Evolutionary conservation across 2,329 filamentous ascomycete species (phyloP).

Genomic region (Penicillium sp.): DNA sequence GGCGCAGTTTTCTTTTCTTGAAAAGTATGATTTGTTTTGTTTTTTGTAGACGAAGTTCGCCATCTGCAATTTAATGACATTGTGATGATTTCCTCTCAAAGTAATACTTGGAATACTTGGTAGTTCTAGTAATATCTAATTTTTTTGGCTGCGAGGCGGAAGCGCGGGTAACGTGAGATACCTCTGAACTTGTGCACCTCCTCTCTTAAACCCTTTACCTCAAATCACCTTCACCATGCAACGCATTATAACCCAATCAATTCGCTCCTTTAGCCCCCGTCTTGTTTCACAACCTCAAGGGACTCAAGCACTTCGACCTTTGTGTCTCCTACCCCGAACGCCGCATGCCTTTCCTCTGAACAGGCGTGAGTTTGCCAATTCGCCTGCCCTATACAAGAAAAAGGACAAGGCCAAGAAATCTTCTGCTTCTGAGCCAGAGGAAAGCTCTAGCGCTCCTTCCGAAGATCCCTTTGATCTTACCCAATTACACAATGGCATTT

Average conservation of each 20-base stretch:
- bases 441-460: slow-evolving; percentile 27
- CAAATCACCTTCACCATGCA: slow-evolving; percentile 14
- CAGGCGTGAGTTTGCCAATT: slow-evolving; percentile 42
- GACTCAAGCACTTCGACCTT: not conserved
- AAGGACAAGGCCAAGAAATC: slow-evolving; percentile 53
- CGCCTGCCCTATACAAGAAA: slow-evolving; percentile 49
- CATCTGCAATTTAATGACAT: slow-evolving; percentile 35
- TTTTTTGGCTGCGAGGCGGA: not conserved
- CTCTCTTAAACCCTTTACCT: not conserved
- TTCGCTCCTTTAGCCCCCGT: not conserved
- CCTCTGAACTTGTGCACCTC: not conserved
- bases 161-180: not conserved
- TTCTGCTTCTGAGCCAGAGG: slow-evolving; percentile 32
- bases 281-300: not conserved
- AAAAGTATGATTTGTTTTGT: slow-evolving; percentile 29
- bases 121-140: not conserved
- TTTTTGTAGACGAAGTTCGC: slow-evolving; percentile 31
- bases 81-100: slow-evolving; percentile 24
- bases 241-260: slow-evolving; percentile 9
- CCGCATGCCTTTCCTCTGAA: not conserved
- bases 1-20: slow-evolving; percentile 27
- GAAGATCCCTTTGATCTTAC: slow-evolving; percentile 62
- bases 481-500: slow-evolving; percentile 55
- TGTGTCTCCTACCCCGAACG: not conserved
- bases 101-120: not conserved